These are phyloP conservation scores for Phytopythium aichiense DNA, from an alignment of 352 stramenopile genomes.

Conservation along the genomic window DNA sequence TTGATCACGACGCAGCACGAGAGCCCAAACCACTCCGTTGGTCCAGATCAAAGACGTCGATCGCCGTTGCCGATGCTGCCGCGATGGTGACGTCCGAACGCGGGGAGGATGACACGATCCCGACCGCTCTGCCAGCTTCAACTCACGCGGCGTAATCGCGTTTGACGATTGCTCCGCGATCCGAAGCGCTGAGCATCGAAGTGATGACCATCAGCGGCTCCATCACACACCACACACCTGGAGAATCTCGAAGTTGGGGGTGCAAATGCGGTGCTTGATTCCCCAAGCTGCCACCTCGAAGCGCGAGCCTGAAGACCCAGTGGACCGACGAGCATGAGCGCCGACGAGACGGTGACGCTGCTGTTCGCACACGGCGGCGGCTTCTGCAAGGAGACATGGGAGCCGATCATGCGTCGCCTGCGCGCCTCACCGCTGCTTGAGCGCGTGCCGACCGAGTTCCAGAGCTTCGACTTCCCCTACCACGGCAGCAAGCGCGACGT, in stretches of 20 bases:
- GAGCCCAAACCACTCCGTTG: too few relatives aligned
- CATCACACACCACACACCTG: too few relatives aligned
- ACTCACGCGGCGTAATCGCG: neutral
- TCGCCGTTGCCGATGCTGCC: neutral
- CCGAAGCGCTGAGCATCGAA: neutral
- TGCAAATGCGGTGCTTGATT: neutral
- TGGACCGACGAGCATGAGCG: neutral
- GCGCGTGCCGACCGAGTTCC: constrained; percentile 19
- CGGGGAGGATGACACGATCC: neutral
- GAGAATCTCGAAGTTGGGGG: neutral
- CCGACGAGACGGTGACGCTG: constrained; percentile 12
- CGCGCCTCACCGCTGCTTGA: constrained; percentile 17
- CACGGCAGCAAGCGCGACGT: constrained; percentile 31
- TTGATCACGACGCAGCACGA: too few relatives aligned
- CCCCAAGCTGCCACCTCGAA: neutral
- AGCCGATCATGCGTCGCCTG: constrained; percentile 31
- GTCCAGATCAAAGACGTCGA: too few relatives aligned
- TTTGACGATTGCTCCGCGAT: neutral
- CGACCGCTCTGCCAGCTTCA: neutral
- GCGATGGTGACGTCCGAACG: neutral
- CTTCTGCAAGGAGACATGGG: constrained; percentile 44
- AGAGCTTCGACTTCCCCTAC: constrained; percentile 34
- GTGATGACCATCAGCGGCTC: neutral
- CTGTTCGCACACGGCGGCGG: constrained; percentile 40
- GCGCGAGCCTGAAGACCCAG: neutral